Percentiles rank a stretch among this genome's conserved stretches.
phyloP scores from a whole-genome alignment of 768 basidiomycete species.

The Suillus tomentosus region DNA sequence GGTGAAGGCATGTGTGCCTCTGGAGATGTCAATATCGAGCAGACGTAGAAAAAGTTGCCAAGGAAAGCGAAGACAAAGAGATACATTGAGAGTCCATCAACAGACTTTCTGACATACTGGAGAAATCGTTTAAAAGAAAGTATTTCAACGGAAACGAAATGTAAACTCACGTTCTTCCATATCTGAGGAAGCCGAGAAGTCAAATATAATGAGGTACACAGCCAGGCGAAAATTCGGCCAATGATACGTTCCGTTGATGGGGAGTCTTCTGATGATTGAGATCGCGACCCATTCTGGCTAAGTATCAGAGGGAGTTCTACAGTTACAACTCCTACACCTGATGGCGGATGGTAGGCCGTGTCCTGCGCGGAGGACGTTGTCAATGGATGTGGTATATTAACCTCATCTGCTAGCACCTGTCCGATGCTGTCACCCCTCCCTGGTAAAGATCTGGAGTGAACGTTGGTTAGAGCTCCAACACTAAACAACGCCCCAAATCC shows the following conservation, averaged over 20 bases:
- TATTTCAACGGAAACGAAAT: conserved; percentile 6
- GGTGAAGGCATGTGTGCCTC: conserved; percentile 56
- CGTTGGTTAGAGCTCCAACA: conserved; percentile 51
- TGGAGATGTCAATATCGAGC: conserved; percentile 84
- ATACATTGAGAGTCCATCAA: conserved; percentile 92
- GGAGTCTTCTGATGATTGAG: conserved; percentile 25
- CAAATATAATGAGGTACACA: conserved; percentile 89
- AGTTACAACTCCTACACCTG: conserved; percentile 12
- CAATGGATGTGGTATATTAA: conserved; percentile 13
- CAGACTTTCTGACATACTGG: conserved; percentile 87
- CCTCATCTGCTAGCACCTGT: conserved; percentile 42
- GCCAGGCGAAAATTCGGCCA: conserved; percentile 93
- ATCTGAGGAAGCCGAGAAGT: conserved; percentile 96
- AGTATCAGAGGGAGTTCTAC: conserved; percentile 23
- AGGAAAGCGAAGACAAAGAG: conserved; percentile 93
- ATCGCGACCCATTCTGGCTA: conserved; percentile 12
- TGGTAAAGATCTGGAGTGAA: conserved; percentile 27
- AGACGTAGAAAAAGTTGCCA: conserved; percentile 92
- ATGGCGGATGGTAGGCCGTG: conserved; percentile 16
- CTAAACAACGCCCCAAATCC: conserved; percentile 76
- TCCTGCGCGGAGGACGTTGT: conserved; percentile 15
- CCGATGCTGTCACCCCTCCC: conserved; percentile 43
- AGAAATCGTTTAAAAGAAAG: conserved; percentile 7
- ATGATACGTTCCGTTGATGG: conserved; percentile 59
- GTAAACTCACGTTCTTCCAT: conserved; percentile 90